Evolutionary conservation across 2,329 filamentous ascomycete genomes (phyloP), one percentile per base, ranked within the genome.

Genomic region (Lachnellula hyalina): DNA sequence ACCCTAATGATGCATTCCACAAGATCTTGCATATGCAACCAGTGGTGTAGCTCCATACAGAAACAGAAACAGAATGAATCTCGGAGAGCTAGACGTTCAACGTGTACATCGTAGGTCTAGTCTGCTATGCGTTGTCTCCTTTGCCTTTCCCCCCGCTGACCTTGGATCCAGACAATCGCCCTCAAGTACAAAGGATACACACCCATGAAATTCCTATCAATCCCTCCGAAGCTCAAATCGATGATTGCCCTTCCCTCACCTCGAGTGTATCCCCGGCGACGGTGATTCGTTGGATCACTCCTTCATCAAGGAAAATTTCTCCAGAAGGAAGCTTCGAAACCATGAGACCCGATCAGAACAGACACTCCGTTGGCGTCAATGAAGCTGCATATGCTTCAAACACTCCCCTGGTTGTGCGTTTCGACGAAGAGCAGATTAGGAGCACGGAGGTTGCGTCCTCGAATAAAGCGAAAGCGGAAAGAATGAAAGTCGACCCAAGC

Each of bases 351-450:
- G 41, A 58, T 17, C 42, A 53, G 28, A 47, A 57, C 47, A 42
- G 53, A 55, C 52, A 54, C n/a, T 53, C 56, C 21, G 52, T 60
- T 40, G 60, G 57, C 15, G 49, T 52, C 47, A 62, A 67, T 63
- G 59, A 63, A 51, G 47, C 53, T 49, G 54, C 60, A 38, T 60
- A 62, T 56, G 54, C 54, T 15, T 61, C 61, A 15, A 55, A 59
- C 19, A 58, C 57, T 47, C 52, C 62, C 34, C 42, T 61, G 21
- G 59, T 59, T 58, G 60, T 64, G 53, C 63, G 58, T 53, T 65
- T 65, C 47, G 61, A 68, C 57, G 63, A 69, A 54, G 59, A 66
- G 44, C 63, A 64, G 52, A 63, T 65, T 36, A 56, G 52, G 49
- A 61, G 49, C 40, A 49, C 58, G 51, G 61, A 64, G 53, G 57